Base-by-base conservation (phyloP, 805 yeast species). In the Candida qinlingensis region DNA sequence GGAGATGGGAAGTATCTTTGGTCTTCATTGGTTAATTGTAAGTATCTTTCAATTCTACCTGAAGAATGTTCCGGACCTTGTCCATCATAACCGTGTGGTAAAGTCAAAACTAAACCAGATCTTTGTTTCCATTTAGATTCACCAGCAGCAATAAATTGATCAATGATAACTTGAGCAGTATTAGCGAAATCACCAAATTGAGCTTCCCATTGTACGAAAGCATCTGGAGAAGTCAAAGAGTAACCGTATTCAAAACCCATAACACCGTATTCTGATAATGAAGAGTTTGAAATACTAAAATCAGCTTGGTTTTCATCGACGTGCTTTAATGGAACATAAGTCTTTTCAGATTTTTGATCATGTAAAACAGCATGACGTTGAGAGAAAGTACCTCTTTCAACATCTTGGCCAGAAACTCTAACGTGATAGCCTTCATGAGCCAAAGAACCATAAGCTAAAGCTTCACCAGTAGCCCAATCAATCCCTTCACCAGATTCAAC, bases 31-130 rank as follows among this genome's bases (percentile, higher is more conserved):
- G 96, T 85, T 66, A 94, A 73, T 75, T 88, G 96, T 71, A 94
- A 78, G 75, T 90, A 94, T 76, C 99, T 85, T 76, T 94, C 99
- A 47, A 94, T 72, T 79, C 98, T 85, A 63, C 96, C 98, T 49
- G 96, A 87, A 29, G 99, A 94, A 74, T 94, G 99, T 76, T 94
- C 99, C 57, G 99, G 98, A 64, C 99, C 99, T 76, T 94, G 99
- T 58, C 99, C 99, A 69, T 94, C 99, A 70, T 91, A 94, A 75
- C 99, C 99, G 69, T 94, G 99, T 50, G 99, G 99, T 71, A 94
- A 79, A 4, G 97, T 88, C 60, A 94, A 73, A 37, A 94, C 96
- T 51, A 94, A 67, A 68, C 99, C 99, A 11, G 97, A 88, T 74
- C 99, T 87, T 79, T 94, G 99, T 69, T 88, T 87, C 99, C 99